Conservation (phyloP, 2,329 filamentous ascomycete species). For the Daldinia eschscholtzii region DNA sequence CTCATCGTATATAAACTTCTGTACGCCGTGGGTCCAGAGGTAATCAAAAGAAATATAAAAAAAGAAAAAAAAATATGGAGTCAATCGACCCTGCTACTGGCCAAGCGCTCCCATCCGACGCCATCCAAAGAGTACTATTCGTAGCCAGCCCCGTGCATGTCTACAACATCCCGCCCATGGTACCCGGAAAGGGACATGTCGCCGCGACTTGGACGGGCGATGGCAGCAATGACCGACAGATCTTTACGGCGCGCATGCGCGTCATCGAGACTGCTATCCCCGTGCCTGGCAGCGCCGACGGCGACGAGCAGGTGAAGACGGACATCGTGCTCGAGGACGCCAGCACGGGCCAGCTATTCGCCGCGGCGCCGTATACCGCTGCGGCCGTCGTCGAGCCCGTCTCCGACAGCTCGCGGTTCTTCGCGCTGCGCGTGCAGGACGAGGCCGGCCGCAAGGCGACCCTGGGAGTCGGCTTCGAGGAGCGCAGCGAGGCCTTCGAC, state of each 20-base stretch:
- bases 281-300: constrained; percentile 52
- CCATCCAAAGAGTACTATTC: constrained; percentile 89
- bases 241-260: constrained; percentile 87
- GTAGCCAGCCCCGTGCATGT: constrained; percentile 80
- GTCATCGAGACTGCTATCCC: constrained; percentile 79
- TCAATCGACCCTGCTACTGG: constrained; percentile 79
- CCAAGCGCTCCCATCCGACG: constrained; percentile 74
- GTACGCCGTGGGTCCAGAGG: neutral
- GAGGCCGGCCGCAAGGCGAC: constrained; percentile 81
- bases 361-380: constrained; percentile 81
- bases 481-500: constrained; percentile 87
- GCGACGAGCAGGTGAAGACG: constrained; percentile 73
- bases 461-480: constrained; percentile 88
- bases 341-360: constrained; percentile 79
- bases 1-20: constrained; percentile 1
- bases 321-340: constrained; percentile 86
- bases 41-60: neutral
- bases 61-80: constrained; percentile 62
- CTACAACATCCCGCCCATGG: constrained; percentile 86
- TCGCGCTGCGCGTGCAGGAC: constrained; percentile 83
- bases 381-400: constrained; percentile 79
- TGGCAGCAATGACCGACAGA: constrained; percentile 73
- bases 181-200: constrained; percentile 82
- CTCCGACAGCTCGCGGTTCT: constrained; percentile 84
- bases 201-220: constrained; percentile 82